These are phyloP conservation scores for Macaranga tanarius DNA, from an alignment of 441 rosid genomes.

Conservation along the genomic window DNA sequence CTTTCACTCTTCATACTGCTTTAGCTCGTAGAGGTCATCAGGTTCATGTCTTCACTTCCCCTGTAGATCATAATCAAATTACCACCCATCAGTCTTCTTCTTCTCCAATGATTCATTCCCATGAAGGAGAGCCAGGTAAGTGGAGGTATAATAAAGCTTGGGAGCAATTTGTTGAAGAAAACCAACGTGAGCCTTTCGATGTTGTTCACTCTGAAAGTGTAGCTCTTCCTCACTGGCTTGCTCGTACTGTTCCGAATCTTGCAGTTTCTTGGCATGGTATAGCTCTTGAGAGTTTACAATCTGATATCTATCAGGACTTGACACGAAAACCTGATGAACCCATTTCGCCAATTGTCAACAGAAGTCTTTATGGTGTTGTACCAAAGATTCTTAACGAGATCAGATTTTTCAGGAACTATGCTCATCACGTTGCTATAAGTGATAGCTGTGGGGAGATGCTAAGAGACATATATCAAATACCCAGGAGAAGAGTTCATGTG, in stretches of 20 bases:
- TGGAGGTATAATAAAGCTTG: conserved; percentile 81
- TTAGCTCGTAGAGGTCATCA: conserved; percentile 76
- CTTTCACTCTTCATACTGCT: conserved; percentile 70
- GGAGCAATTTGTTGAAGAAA: conserved; percentile 71
- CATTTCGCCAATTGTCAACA: conserved; percentile 47
- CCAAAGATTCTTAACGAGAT: conserved; percentile 80
- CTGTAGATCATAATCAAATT: conserved; percentile 40
- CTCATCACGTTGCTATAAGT: conserved; percentile 83
- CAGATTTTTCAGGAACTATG: conserved; percentile 74
- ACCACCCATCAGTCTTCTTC: background rate
- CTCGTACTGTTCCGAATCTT: conserved; percentile 57
- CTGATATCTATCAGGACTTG: conserved; percentile 75
- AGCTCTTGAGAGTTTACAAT: conserved; percentile 78
- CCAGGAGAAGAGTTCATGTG: conserved; percentile 74
- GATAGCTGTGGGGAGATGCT: conserved; percentile 94
- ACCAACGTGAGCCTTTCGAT: conserved; percentile 52
- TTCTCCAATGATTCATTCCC: conserved; percentile 55
- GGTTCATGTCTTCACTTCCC: conserved; percentile 85
- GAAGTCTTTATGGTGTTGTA: conserved; percentile 55
- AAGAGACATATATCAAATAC: conserved; percentile 85
- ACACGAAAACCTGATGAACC: conserved; percentile 63
- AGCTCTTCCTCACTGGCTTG: conserved; percentile 76
- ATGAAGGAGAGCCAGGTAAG: conserved; percentile 70
- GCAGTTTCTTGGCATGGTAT: conserved; percentile 96
- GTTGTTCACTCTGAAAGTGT: conserved; percentile 91